Evolutionary conservation across 148 eudicot genomes (phyloP), one percentile per base, ranked within the genome.

Genomic region (Spergularia bocconei): DNA sequence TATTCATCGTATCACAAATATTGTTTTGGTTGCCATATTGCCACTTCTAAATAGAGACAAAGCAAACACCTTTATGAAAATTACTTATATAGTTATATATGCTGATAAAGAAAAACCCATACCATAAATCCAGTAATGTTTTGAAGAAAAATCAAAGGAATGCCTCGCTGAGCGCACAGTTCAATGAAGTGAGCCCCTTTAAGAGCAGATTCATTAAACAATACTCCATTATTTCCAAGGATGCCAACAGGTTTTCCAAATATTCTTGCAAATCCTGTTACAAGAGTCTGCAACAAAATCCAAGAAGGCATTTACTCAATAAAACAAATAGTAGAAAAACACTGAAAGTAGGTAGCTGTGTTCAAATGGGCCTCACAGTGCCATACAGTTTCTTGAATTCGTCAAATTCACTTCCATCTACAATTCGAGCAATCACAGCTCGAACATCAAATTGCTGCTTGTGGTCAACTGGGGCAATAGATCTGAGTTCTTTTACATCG

Each of bases 121-220:
- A 95, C 99, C 99, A 95, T 95, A 77, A 95, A 95, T 80, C 99
- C 99, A 50, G 99, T 95, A 78, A 95, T 95, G 75, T 95, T 95
- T 80, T 95, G 99, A 25, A 95, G 99, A 82, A 92, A 92, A 77
- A 95, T 82, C 85, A 95, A 83, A 60, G 99, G 99, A 80, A 95
- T 92, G 84, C 87, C 87, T 13, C 99, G 93, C 84, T 95, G 99
- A 79, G 91, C 73, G 83, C 99, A 95, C 70, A 95, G 75, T 79
- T 95, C 99, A 79, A 95, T 95, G 63, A 92, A 95, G 76, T 95
- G 99, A 44, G 99, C 88, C 78, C 99, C 99, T 83, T 95, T 95
- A 36, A 92, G 81, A 83, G 99, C 99, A 78, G 99, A 95, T 83
- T 95, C 99, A 73, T 89, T 79, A 61, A 90, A 89, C 55, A 95